Evolutionary conservation across 345 rosid species (phyloP).

Genomic region (Acer saccharum): DNA sequence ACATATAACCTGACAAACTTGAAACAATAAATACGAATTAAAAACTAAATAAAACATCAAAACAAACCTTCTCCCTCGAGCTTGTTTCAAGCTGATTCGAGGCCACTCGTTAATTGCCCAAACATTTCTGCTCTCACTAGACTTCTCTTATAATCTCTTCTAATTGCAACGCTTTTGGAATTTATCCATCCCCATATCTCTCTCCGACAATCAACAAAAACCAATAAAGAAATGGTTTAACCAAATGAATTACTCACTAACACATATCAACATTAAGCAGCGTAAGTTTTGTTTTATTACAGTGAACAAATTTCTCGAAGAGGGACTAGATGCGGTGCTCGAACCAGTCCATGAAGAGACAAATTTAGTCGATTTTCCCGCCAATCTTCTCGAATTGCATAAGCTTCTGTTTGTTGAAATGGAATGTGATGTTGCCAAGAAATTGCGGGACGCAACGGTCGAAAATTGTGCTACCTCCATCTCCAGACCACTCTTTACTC

Average conservation of each 20-base stretch:
- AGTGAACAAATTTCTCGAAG: slow-evolving; percentile 55
- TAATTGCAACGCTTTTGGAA: too few relatives aligned
- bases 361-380: slow-evolving; percentile 32
- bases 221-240: not conserved
- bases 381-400: slow-evolving; percentile 24
- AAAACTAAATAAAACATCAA: not conserved
- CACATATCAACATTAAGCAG: not conserved
- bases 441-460: slow-evolving; percentile 51
- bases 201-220: too few relatives aligned
- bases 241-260: not conserved
- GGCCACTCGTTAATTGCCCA: slow-evolving; percentile 90
- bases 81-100: slow-evolving; percentile 92
- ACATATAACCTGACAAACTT: too few relatives aligned
- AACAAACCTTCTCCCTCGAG: slow-evolving; percentile 90
- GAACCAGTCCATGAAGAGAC: slow-evolving; percentile 48
- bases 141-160: too few relatives aligned
- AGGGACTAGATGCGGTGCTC: slow-evolving; percentile 45
- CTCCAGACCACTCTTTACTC: slow-evolving; percentile 12
- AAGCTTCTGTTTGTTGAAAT: slow-evolving; percentile 23
- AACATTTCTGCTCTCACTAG: too few relatives aligned
- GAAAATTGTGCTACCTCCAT: slow-evolving; percentile 60
- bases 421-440: slow-evolving; percentile 30
- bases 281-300: slow-evolving; percentile 30
- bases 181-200: too few relatives aligned
- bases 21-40: too few relatives aligned